phyloP scores from a whole-genome alignment of 192 early-diverging fungal species.

The Umbelopsis sp. region DNA sequence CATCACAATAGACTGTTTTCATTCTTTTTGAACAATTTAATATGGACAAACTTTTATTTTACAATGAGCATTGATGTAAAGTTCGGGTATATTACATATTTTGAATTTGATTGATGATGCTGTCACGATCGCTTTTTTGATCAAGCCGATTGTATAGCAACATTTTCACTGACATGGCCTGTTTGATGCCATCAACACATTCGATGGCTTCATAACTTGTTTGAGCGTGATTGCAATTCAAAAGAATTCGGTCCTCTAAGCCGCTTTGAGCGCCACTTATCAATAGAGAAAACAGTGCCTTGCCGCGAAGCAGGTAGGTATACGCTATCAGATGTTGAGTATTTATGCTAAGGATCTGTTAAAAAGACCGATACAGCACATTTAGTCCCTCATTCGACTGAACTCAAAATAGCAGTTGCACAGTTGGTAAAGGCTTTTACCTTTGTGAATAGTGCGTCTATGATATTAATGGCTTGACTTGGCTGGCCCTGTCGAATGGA shows the following conservation, averaged over 20 bases:
- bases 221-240: neutral
- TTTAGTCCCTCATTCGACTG: neutral
- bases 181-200: neutral
- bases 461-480: neutral
- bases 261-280: neutral
- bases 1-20: neutral
- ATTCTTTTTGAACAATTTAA: no score
- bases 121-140: neutral
- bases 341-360: neutral
- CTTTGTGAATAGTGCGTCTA: constrained; percentile 8
- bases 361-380: neutral
- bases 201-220: neutral
- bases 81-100: neutral
- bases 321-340: neutral
- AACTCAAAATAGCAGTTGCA: neutral
- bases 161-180: constrained; percentile 11
- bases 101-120: neutral
- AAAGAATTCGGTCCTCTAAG: neutral
- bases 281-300: neutral
- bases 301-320: neutral
- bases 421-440: neutral
- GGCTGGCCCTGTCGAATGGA: constrained; percentile 7
- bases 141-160: neutral
- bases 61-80: no score
- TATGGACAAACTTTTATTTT: no score